Base-by-base conservation (phyloP, 2,329 filamentous ascomycete species). In the Microcyclosporella mali region DNA sequence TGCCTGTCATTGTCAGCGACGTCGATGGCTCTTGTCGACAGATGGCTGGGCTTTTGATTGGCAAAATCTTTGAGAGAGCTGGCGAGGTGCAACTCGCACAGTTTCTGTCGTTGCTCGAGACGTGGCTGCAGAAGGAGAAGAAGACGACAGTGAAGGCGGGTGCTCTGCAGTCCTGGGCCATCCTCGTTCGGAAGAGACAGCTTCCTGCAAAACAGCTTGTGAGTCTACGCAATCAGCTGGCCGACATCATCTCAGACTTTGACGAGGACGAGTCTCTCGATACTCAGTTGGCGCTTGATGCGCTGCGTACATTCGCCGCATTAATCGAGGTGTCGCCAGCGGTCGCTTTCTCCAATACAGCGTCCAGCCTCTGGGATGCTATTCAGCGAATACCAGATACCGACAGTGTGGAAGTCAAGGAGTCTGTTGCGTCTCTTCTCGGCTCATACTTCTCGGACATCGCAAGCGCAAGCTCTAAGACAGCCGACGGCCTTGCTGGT, bases 1-100 rank as follows among this genome's bases (percentile, higher is more conserved):
- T 95, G 38, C 79, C 95, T 56, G 81, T 89, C 12, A 75, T 95
- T 49, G 81, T 85, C 46, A 95, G 95, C 56, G 92, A 98, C 47
- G 85, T 94, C 41, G 87, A 86, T 37, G 77, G 83, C 39, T 85
- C 87, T 54, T 98, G 92, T 64, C 81, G 86, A 21, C 78, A 88
- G 48, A 82, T 90, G 63, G 88, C 89, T 0, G 83, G 81, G 33
- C 79, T 84, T 44, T 70, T 98, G 33, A 70, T 97, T 43, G 88
- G 85, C 58, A 82, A 85, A 57, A 75, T 92, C 14, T 94, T 95
- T 65, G 77, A 79, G 44, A 81, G 82, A 56, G 82, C 88, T 2
- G 84, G 90, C 59, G 76, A 77, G 48, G 84, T 88, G 52, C 78
- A 81, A 45, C 71, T 80, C 29, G 77, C 81, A 49, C 82, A 77